Conservation (phyloP, 1,284 basidiomycete genomes). For the Cryptococcus jaspeensis region DNA sequence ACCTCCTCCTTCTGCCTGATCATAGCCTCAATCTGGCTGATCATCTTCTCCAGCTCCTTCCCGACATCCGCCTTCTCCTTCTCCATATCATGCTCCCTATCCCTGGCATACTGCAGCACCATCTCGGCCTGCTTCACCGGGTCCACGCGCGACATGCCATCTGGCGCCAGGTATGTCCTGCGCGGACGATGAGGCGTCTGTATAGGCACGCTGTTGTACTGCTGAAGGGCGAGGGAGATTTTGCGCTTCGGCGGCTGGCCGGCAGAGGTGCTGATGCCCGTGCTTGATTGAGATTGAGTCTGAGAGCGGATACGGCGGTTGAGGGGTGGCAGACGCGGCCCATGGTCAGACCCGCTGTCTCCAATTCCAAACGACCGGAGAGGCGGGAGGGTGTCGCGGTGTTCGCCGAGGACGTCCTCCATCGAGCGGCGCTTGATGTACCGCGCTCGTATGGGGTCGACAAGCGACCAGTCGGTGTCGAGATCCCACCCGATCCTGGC, state of each 20-base stretch:
- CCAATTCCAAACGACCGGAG: conserved; percentile 8
- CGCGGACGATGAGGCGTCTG: conserved; percentile 24
- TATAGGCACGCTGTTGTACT: conserved; percentile 13
- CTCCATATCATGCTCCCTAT: conserved; percentile 4
- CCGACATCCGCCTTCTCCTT: conserved; percentile 10
- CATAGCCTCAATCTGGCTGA: conserved; percentile 14
- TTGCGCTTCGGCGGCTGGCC: conserved; percentile 9
- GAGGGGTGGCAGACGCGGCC: neutral
- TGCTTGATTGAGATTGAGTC: neutral
- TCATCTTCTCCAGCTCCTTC: conserved; percentile 13
- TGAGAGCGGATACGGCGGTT: conserved; percentile 4
- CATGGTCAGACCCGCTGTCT: conserved; percentile 13
- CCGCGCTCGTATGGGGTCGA: conserved; percentile 17
- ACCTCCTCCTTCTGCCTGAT: conserved; percentile 16
- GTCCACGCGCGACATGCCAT: conserved; percentile 23
- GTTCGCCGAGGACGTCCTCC: conserved; percentile 4
- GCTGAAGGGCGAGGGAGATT: conserved; percentile 12
- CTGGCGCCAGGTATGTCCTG: conserved; percentile 31
- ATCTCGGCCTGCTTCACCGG: conserved; percentile 23
- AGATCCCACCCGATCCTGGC: conserved; percentile 30
- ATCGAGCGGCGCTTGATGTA: conserved; percentile 6
- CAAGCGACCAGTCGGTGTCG: conserved; percentile 23
- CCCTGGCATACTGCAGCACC: conserved; percentile 2
- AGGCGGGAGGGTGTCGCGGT: conserved; percentile 11
- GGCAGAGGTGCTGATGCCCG: neutral